phyloP scores from a whole-genome alignment of 768 basidiomycete genomes.

The Mycena olivaceomarginata region DNA sequence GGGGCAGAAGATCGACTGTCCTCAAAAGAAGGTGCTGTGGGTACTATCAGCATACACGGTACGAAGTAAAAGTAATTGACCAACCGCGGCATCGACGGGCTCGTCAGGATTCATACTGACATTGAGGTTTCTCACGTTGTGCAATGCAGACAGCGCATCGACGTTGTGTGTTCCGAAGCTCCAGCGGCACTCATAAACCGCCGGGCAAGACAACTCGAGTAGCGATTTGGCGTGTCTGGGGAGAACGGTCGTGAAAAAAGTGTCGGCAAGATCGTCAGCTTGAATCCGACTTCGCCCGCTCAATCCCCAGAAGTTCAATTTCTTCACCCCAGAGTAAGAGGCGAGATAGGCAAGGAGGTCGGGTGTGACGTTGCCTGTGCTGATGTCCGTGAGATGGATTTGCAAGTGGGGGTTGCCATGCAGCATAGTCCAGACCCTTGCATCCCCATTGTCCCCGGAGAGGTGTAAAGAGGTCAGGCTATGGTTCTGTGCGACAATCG shows the following conservation, averaged over 20 bases:
- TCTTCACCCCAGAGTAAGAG: conserved; percentile 7
- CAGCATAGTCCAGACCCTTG: conserved; percentile 6
- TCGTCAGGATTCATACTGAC: conserved; percentile 3
- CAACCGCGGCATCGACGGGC: not conserved
- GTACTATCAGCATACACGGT: not conserved
- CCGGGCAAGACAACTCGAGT: not conserved
- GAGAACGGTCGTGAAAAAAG: not conserved
- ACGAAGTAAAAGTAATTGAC: not conserved
- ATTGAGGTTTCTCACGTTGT: not conserved
- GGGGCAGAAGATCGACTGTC: not conserved
- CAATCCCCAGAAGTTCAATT: not conserved
- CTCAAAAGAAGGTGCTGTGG: not conserved
- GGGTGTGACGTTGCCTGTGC: not conserved
- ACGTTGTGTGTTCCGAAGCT: conserved; percentile 6
- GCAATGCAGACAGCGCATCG: not conserved
- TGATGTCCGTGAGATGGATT: not conserved
- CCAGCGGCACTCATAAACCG: not conserved
- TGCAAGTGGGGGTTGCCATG: not conserved
- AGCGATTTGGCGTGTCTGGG: conserved; percentile 1
- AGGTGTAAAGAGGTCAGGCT: conserved; percentile 4
- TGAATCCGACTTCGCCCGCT: not conserved
- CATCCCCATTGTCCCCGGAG: not conserved
- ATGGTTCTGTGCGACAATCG: not conserved
- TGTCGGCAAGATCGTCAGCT: not conserved
- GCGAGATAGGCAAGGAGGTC: conserved; percentile 1